Percentiles rank a stretch among this genome's conserved stretches.
Evolutionary conservation across 495 filamentous ascomycete species (phyloP).

Genomic region (Oidiodendron maius): DNA sequence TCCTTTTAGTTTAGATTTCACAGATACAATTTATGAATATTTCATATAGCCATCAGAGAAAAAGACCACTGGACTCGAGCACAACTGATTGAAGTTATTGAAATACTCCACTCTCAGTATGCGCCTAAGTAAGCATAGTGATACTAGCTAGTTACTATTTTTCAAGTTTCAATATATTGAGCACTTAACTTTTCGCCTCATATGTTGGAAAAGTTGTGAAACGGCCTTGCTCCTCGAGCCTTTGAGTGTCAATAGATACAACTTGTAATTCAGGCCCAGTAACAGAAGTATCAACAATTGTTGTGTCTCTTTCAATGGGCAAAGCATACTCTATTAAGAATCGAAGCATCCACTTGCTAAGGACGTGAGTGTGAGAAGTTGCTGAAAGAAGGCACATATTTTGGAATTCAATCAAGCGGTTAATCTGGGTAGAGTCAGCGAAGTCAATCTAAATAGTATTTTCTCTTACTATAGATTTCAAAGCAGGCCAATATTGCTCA

Average conservation of each 20-base stretch:
- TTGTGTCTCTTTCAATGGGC: not conserved
- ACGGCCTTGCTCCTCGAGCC: conserved; percentile 1
- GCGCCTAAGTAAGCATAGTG: no score
- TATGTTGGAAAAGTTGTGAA: not conserved
- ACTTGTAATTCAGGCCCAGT: not conserved
- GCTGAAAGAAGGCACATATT: conserved; percentile 2
- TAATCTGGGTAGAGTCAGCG: not conserved
- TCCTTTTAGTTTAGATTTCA: no score
- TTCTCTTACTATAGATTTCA: not conserved
- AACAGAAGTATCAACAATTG: not conserved
- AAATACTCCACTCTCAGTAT: no score
- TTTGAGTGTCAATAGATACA: not conserved
- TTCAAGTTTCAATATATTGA: no score
- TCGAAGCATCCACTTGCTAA: conserved; percentile 3
- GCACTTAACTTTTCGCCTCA: no score
- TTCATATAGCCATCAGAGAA: no score
- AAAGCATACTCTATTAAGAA: conserved; percentile 5
- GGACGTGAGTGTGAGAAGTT: not conserved
- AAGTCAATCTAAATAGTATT: not conserved
- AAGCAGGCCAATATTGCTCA: not conserved
- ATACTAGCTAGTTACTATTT: no score
- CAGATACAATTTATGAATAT: no score
- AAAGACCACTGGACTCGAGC: no score
- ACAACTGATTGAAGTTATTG: no score
- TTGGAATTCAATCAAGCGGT: conserved; percentile 3